Base-by-base conservation (phyloP, 2,329 filamentous ascomycete species). In the Aspergillus oerlinghausenensis region DNA sequence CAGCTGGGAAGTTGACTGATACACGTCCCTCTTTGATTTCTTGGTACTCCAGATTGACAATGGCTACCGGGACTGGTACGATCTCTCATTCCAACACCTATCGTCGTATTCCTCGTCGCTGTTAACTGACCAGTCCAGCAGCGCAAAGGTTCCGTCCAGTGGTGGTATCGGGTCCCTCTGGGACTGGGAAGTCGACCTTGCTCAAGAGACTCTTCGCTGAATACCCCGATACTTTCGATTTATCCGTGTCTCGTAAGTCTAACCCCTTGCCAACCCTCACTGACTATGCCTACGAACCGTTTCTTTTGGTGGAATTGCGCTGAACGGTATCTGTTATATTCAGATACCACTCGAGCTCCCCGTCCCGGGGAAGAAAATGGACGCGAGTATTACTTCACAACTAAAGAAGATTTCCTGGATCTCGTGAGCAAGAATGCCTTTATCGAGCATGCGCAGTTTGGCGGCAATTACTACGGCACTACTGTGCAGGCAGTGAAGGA, bases 401-500 rank as follows among this genome's bases (percentile, higher is more conserved):
- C 80, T 21, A 83, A 81, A 72, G 82, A 84, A 9, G 80, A 81
- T 3, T 96, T 96, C 70, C 77, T 86, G 68, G 77, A 81, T 47
- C 81, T 94, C 59, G 84, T 91, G 55, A 79, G 74, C n/a, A 73
- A 84, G 57, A 80, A 84, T 55, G 88, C 86, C 10, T 96, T 97
- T 74, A 87, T 96, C 60, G 92, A 97, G 80, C 85, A 89, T 78
- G 92, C 92, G 54, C 79, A 88, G 72, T 97, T 96, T 73, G 87
- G 91, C 43, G 87, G 85, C 54, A 96, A 97, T 77, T 79, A 85
- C 69, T 97, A 97, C 76, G 92, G 92, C 55, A 96, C 92, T 4
- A 90, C 85, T 71, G 86, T 90, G 69, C 80, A 82, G 74, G 90
- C 90, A 28, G 90, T 96, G 61, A 83, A 87, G 73, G 85, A 90